Conservation (phyloP, 306 rosid species). For the Dryas alaskensis region DNA sequence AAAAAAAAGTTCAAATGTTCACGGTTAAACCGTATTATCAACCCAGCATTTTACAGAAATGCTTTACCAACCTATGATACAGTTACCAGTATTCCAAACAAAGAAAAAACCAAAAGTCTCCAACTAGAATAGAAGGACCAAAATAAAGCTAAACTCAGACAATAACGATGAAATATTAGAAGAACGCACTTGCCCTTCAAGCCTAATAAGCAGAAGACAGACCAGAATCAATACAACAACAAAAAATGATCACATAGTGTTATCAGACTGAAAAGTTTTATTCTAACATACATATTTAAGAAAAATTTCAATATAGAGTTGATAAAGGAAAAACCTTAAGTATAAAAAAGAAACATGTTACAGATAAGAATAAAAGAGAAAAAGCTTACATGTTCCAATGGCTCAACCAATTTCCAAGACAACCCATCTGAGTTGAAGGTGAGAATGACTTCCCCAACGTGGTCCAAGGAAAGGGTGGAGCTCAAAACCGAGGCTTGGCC, state of each 20-base stretch:
- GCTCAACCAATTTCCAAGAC: slow-evolving; percentile 54
- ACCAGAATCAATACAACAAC: background rate
- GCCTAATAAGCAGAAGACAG: background rate
- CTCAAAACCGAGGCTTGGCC: slow-evolving; percentile 35
- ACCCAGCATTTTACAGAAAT: slow-evolving; percentile 8
- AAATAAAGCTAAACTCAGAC: background rate
- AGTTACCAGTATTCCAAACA: background rate
- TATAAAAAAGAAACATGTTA: background rate
- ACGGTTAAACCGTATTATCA: background rate
- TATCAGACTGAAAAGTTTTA: background rate
- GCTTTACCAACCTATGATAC: background rate
- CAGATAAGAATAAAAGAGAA: slow-evolving; percentile 1
- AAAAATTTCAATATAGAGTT: slow-evolving; percentile 7
- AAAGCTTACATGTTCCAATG: slow-evolving; percentile 42
- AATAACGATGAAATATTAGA: background rate
- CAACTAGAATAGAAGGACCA: background rate
- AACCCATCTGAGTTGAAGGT: slow-evolving; percentile 55
- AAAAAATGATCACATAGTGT: background rate
- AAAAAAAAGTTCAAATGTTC: background rate
- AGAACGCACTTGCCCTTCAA: background rate
- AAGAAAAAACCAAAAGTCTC: background rate
- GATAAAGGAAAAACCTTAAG: background rate
- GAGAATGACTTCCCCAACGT: slow-evolving; percentile 56
- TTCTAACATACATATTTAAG: background rate
- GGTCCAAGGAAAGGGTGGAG: slow-evolving; percentile 59